These are phyloP conservation scores for Echinosophora koreensis DNA, from an alignment of 306 rosid genomes.

Conservation along the genomic window DNA sequence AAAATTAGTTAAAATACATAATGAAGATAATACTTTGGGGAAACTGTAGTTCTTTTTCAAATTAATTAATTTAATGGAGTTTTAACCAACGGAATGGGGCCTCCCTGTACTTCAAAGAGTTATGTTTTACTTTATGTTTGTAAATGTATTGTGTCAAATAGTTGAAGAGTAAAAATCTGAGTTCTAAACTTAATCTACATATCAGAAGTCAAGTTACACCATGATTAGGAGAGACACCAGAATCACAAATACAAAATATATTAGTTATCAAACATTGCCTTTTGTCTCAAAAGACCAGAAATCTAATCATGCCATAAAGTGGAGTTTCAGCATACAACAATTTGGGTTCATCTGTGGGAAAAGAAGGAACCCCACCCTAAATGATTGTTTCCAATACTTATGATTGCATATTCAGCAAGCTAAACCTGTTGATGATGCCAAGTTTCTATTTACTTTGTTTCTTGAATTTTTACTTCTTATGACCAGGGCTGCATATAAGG, in stretches of 20 bases:
- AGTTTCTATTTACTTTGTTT: constrained; percentile 27
- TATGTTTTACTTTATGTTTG: constrained; percentile 35
- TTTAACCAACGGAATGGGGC: constrained; percentile 20
- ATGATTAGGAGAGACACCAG: too few species aligned
- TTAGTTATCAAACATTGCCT: too few species aligned
- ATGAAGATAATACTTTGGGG: constrained; percentile 20
- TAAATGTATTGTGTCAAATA: constrained; percentile 27
- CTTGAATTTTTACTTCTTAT: constrained; percentile 39
- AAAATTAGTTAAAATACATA: constrained; percentile 11
- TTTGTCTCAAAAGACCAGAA: neutral
- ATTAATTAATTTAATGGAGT: constrained; percentile 36
- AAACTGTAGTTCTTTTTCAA: neutral
- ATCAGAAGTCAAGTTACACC: neutral
- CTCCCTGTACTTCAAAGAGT: constrained; percentile 13
- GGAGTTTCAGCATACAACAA: too few species aligned
- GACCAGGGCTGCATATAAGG: constrained; percentile 95
- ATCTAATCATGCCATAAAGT: too few species aligned
- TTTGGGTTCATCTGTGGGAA: too few species aligned
- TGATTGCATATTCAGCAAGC: constrained; percentile 32
- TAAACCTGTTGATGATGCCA: constrained; percentile 33
- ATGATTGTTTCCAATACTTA: constrained; percentile 15
- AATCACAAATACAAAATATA: too few species aligned
- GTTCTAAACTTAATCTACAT: neutral
- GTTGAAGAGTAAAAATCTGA: neutral
- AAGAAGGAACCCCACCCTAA: neutral